Percentiles rank a stretch among this genome's conserved stretches.
Evolutionary conservation across 2,329 filamentous ascomycete genomes (phyloP).

Genomic region (Rhynchosporium graminicola): DNA sequence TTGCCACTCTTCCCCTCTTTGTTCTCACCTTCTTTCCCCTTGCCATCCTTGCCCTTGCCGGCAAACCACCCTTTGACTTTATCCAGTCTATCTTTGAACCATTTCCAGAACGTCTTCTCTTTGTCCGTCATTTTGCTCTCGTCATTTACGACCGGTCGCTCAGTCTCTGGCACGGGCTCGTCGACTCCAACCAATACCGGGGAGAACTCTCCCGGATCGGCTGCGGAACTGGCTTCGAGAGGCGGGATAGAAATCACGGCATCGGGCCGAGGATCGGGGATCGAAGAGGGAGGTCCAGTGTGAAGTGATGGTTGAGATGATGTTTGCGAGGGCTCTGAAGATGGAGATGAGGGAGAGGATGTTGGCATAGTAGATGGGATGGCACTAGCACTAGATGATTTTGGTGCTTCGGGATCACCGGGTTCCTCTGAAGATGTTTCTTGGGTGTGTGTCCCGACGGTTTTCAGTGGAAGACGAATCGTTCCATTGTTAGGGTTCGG

Average conservation of each 20-base stretch:
- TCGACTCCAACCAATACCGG: slow-evolving; percentile 38
- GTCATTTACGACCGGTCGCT: slow-evolving; percentile 32
- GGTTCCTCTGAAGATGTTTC: slow-evolving; percentile 52
- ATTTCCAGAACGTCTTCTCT: slow-evolving; percentile 50
- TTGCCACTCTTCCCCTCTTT: neutral
- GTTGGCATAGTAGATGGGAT: neutral
- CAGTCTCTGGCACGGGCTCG: slow-evolving; percentile 28
- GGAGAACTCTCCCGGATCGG: slow-evolving; percentile 34
- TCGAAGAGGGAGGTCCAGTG: neutral
- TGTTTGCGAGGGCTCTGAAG: slow-evolving; percentile 9
- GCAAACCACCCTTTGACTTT: slow-evolving; percentile 41
- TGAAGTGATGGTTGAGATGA: neutral
- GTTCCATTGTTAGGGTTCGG: slow-evolving; percentile 88
- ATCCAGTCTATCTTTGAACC: slow-evolving; percentile 52
- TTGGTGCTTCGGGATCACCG: slow-evolving; percentile 48
- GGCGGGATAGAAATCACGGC: slow-evolving; percentile 36
- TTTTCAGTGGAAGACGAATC: slow-evolving; percentile 64
- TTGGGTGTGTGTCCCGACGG: slow-evolving; percentile 50
- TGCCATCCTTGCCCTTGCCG: slow-evolving; percentile 13
- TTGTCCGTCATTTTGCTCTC: slow-evolving; percentile 32
- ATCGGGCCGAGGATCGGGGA: slow-evolving; percentile 24
- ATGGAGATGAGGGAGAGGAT: slow-evolving; percentile 29
- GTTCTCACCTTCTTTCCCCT: neutral
- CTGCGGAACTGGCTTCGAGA: slow-evolving; percentile 35
- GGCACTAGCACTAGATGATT: neutral